phyloP scores from a whole-genome alignment of 306 rosid species.

The Neltuma alba region DNA sequence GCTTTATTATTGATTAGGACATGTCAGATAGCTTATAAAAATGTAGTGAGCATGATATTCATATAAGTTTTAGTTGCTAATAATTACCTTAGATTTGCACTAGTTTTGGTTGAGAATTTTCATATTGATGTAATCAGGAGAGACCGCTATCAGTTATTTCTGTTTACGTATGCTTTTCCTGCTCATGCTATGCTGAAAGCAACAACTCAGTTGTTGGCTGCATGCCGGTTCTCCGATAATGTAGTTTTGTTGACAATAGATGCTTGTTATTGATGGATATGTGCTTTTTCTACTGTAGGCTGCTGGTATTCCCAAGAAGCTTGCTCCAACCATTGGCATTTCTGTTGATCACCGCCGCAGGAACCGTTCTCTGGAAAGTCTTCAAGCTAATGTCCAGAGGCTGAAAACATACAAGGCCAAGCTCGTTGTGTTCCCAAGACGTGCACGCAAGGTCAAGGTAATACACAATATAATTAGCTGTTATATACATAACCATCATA shows the following conservation, averaged over 20 bases:
- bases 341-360: slow-evolving; percentile 58
- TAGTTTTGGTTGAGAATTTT: background rate
- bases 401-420: slow-evolving; percentile 60
- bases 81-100: background rate
- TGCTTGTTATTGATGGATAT: background rate
- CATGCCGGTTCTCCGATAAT: background rate
- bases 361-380: slow-evolving; percentile 52
- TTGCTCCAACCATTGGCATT: slow-evolving; percentile 56
- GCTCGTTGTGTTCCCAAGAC: slow-evolving; percentile 60
- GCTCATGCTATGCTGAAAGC: background rate
- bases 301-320: slow-evolving; percentile 55
- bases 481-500: background rate
- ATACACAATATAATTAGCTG: background rate
- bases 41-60: background rate
- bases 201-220: background rate
- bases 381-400: slow-evolving; percentile 53
- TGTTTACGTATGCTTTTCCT: background rate
- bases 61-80: background rate
- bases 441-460: slow-evolving; percentile 50
- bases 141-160: background rate
- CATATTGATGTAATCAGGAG: background rate
- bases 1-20: background rate
- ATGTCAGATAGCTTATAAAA: background rate
- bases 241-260: background rate
- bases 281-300: slow-evolving; percentile 31